Evolutionary conservation across 192 early-diverging fungal species (phyloP), one percentile per base, ranked within the genome.

Genomic region (Tieghemiomyces parasiticus): DNA sequence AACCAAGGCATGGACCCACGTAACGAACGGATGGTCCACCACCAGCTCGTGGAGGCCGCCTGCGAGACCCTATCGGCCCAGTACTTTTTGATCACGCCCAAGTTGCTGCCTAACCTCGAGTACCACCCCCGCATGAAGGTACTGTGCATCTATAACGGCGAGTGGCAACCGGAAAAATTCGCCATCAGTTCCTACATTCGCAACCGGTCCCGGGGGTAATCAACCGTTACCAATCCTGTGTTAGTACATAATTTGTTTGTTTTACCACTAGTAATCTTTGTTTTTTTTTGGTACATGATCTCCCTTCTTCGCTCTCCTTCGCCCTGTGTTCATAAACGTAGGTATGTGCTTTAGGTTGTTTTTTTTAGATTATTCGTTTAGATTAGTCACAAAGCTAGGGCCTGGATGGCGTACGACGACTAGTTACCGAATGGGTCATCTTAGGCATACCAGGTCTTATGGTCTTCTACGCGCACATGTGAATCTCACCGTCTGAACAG

Each of bases 1-100:
- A 99, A 99, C 67, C 96, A 99, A 67, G 96, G 96, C 51, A 97
- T 99, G 96, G 96, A 99, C 70, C 87, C 90, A 32, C 78, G 85
- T 34, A 99, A 97, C 68, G 96, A 99, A 67, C 78, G 96, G 25
- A 72, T 94, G 71, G 85, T 97, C n/a, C 96, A 99, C 73, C 64
- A 76, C 20, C 88, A 91, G 61, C 80, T 99, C 46, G 92, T 99
- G 32, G 65, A 86, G 24, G 83, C 79, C 12, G 92, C 91, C 0
- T 93, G 88, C 64, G 64, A 70, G 47, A 60, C 29, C 12, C 32
- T 50, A 24, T 67, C 67, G 47, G 52, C 72, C 2, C 75, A 77
- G 67, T 93, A 99, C 63, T 99, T 99, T 58, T 71, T 99, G 51
- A 96, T 99, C 48, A 99, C 96, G 10, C 96, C 96, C n/a, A 99